A percentile compares a stretch with the other conserved stretches of the same genome.
Conservation (phyloP, 139 green algal genomes). For the Volvox africanus region DNA sequence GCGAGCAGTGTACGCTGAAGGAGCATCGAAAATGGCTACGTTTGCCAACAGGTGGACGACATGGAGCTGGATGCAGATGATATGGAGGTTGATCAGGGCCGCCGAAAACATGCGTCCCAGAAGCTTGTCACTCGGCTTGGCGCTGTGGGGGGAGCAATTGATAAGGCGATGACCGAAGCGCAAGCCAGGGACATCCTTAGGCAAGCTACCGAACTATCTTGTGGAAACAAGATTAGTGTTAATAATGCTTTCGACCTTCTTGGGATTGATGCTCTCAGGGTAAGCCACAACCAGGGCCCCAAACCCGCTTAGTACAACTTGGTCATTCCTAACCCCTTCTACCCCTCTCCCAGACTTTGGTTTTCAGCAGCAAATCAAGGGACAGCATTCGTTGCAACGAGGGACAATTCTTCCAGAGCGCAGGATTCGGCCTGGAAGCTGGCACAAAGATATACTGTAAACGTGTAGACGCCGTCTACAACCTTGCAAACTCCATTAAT, state of each 20-base stretch:
- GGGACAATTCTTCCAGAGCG: neutral
- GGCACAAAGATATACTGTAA: constrained; percentile 4
- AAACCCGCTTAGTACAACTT: neutral
- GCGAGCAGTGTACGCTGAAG: neutral
- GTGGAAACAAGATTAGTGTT: neutral
- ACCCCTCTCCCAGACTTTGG: neutral
- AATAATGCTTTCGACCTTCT: constrained; percentile 29
- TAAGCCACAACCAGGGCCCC: neutral
- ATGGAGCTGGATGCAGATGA: neutral
- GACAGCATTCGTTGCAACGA: neutral
- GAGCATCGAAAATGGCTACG: neutral
- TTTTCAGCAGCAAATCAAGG: neutral
- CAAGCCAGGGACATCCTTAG: constrained; percentile 6
- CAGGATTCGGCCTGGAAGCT: neutral
- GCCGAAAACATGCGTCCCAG: neutral
- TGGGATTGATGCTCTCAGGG: constrained; percentile 13
- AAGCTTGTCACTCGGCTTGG: neutral
- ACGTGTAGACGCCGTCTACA: neutral
- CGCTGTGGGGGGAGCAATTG: no score
- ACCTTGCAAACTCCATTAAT: neutral
- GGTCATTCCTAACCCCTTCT: neutral
- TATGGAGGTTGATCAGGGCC: constrained; percentile 21
- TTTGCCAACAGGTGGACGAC: neutral
- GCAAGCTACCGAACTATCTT: neutral
- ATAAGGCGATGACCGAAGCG: neutral